Evolutionary conservation across 192 early-diverging fungal genomes (phyloP), one percentile per base, ranked within the genome.

Genomic region (Endogone sp.): DNA sequence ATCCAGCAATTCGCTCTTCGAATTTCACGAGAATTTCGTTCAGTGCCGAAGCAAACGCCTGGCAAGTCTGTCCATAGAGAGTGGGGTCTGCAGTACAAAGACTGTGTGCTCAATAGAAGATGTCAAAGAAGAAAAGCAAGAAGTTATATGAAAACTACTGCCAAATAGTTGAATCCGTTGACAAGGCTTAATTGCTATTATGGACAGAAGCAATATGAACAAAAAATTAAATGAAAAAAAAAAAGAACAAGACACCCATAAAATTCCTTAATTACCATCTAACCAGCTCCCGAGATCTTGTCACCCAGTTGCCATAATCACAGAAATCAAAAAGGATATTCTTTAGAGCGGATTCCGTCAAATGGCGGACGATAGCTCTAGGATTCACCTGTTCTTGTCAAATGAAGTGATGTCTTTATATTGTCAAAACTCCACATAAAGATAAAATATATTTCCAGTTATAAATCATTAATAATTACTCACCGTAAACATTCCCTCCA

Each of bases 41-140:
- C 6, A 81, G 32, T 20, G 70, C 60, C 10, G 64, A 25, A 13
- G 76, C 63, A 71, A 81, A 81, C 3, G 80, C 77, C 49, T 81
- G 80, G n/a, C 64, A 63, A 1, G 80, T 81, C 63, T 76, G 73
- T 11, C 80, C 80, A 68, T 76, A 78, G n/a, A 62, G 25, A n/a
- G 56, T 28, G 8, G 70, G 25, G 37, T 16, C 6, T 29, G 64
- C 10, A 13, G 4, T 20, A 22, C 23, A 31, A 64, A 32, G 6
- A 65, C 61, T 61, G 64, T 71, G 25, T 29, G 0, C 3, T 3
- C 29, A 66, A 56, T 37, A 23, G 29, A 54, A 66, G 54, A 10
- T 26, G 61, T 30, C 2, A 67, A 62, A 27, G 8, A 62, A 62
- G 27, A 30, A 55, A 64, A 71, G 26, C 26, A 3, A 3, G 37